Conservation (phyloP, 176 grass and related monocot genomes). For the Bonia amplexicaulis region DNA sequence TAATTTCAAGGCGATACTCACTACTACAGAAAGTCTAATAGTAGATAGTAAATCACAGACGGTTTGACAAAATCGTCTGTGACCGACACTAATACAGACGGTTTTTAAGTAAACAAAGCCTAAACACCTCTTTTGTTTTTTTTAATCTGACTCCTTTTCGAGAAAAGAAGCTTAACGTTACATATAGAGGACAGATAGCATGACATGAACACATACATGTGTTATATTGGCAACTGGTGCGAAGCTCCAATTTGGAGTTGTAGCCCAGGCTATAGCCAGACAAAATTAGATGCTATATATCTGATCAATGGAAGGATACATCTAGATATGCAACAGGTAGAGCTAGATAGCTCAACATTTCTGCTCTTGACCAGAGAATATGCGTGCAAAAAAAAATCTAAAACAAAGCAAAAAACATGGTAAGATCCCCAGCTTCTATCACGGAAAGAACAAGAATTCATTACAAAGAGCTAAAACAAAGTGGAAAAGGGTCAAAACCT, state of each 20-base stretch:
- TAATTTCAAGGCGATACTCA: background rate
- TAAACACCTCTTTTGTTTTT: background rate
- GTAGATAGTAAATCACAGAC: too few species aligned
- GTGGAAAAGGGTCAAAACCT: too few species aligned
- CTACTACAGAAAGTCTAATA: too few species aligned
- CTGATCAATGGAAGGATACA: background rate
- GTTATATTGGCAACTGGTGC: background rate
- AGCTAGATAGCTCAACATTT: background rate
- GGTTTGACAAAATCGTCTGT: too few species aligned
- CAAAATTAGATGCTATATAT: background rate
- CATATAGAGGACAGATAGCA: background rate
- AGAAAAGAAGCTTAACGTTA: background rate
- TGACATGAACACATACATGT: background rate
- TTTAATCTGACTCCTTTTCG: background rate
- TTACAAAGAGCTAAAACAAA: too few species aligned
- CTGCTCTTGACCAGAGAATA: background rate
- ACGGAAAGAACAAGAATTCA: background rate
- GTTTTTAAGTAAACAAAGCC: too few species aligned
- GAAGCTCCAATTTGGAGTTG: background rate
- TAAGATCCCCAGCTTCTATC: background rate
- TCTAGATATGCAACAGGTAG: background rate
- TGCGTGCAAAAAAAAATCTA: background rate
- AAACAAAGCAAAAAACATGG: background rate
- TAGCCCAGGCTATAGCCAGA: background rate
- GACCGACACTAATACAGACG: too few species aligned